phyloP scores from a whole-genome alignment of 306 rosid species.

The Vicia villosa region DNA sequence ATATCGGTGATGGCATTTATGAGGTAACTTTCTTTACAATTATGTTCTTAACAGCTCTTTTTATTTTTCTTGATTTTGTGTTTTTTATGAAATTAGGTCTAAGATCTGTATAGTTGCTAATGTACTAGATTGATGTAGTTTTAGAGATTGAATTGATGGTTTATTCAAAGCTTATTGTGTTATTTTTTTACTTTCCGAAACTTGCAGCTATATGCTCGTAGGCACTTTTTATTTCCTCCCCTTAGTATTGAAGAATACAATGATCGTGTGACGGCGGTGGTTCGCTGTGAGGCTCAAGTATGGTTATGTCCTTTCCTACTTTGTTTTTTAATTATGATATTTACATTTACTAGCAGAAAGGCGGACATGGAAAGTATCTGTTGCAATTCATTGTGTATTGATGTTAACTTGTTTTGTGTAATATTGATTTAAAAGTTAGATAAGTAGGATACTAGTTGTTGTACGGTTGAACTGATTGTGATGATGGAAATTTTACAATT shows the following conservation, averaged over 20 bases:
- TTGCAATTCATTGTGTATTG: neutral
- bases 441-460: too few relatives aligned
- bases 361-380: neutral
- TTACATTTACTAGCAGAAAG: neutral
- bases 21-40: too few relatives aligned
- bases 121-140: too few relatives aligned
- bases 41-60: too few relatives aligned
- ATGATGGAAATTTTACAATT: neutral
- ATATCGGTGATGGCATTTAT: constrained; percentile 80
- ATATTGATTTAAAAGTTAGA: too few relatives aligned
- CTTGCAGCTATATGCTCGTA: constrained; percentile 89
- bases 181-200: constrained; percentile 38
- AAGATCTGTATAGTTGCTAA: too few relatives aligned
- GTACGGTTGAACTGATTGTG: too few relatives aligned
- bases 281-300: constrained; percentile 96
- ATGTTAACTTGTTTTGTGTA: neutral
- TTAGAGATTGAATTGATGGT: too few relatives aligned
- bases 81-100: neutral
- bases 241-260: constrained; percentile 78
- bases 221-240: constrained; percentile 95
- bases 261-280: constrained; percentile 85
- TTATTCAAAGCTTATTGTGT: constrained; percentile 17
- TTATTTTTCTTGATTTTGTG: neutral
- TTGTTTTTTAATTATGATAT: constrained; percentile 10
- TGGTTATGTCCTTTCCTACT: constrained; percentile 33